A percentile compares a stretch with the other conserved stretches of the same genome.
These are phyloP conservation scores for Candida chilensis DNA, from an alignment of 805 yeast genomes.

Conservation along the genomic window DNA sequence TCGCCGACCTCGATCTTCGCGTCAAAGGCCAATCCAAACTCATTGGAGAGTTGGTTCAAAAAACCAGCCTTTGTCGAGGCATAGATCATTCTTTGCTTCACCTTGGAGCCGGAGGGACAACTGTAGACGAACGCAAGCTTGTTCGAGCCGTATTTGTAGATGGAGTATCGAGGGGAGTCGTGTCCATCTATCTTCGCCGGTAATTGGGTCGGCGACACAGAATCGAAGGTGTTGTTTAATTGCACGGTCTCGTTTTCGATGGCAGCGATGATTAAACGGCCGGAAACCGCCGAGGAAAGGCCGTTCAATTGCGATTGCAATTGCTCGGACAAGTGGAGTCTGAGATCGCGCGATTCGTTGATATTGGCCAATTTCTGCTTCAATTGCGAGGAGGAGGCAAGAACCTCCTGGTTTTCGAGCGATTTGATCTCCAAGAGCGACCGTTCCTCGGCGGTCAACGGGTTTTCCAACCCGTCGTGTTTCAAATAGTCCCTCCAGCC, in stretches of 20 bases:
- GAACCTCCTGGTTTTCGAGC: conserved; percentile 23
- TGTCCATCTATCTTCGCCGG: no score
- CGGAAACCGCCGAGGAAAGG: conserved; percentile 1
- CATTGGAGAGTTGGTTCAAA: conserved; percentile 34
- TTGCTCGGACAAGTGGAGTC: conserved; percentile 5
- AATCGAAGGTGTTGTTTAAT: conserved; percentile 10
- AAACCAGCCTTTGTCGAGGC: conserved; percentile 73
- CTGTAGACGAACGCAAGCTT: conserved; percentile 61
- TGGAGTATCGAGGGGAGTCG: conserved; percentile 48
- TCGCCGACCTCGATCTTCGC: conserved; percentile 66
- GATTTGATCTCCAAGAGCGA: conserved; percentile 35
- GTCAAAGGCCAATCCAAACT: conserved; percentile 24
- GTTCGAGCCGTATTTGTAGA: conserved; percentile 32
- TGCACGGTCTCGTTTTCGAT: conserved; percentile 3
- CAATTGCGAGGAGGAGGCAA: conserved; percentile 1
- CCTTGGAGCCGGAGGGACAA: conserved; percentile 86
- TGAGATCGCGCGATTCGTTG: conserved; percentile 2
- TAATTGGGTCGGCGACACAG: conserved; percentile 15
- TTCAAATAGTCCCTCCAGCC: conserved; percentile 34
- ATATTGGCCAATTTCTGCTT: conserved; percentile 10
- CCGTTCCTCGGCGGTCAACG: conserved; percentile 53
- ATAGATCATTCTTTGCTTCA: conserved; percentile 85
- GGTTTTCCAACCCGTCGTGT: conserved; percentile 27
- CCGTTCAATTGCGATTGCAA: conserved; percentile 1
- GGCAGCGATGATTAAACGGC: conserved; percentile 8